Evolutionary conservation across 768 basidiomycete genomes (phyloP).

Genomic region (Kwoniella shandongensis): DNA sequence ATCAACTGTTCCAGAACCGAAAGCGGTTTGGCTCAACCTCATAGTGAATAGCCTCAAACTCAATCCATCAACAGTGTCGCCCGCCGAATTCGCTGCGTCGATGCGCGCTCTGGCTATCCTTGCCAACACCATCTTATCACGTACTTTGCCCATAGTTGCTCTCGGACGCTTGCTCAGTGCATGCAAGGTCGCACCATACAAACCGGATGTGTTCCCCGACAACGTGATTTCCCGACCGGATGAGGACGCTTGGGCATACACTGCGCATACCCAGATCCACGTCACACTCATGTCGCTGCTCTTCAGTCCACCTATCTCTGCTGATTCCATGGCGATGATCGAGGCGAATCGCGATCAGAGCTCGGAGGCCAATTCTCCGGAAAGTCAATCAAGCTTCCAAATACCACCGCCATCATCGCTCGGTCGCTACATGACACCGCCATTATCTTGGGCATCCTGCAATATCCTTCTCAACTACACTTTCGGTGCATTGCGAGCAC

Average conservation of each 20-base stretch:
- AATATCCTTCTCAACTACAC: slow-evolving; percentile 39
- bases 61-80: slow-evolving; percentile 19
- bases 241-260: slow-evolving; percentile 42
- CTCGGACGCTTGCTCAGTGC: slow-evolving; percentile 35
- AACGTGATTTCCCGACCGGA: slow-evolving; percentile 10
- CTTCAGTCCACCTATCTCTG: slow-evolving; percentile 42
- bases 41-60: slow-evolving; percentile 36
- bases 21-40: slow-evolving; percentile 20
- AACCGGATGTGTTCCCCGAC: slow-evolving; percentile 46
- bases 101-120: slow-evolving; percentile 50
- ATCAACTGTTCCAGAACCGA: slow-evolving; percentile 43
- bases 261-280: slow-evolving; percentile 48
- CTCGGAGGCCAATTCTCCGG: background rate
- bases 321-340: slow-evolving; percentile 26
- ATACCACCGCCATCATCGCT: background rate
- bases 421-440: slow-evolving; percentile 33
- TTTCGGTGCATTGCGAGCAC: slow-evolving; percentile 19
- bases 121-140: slow-evolving; percentile 47
- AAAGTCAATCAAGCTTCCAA: background rate
- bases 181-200: slow-evolving; percentile 29
- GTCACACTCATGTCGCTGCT: slow-evolving; percentile 49
- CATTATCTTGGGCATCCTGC: slow-evolving; percentile 30
- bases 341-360: slow-evolving; percentile 9
- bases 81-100: slow-evolving; percentile 30
- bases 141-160: slow-evolving; percentile 47